Evolutionary conservation across 805 yeast species (phyloP), one percentile per base, ranked within the genome.

Genomic region (Pichia deserticola): DNA sequence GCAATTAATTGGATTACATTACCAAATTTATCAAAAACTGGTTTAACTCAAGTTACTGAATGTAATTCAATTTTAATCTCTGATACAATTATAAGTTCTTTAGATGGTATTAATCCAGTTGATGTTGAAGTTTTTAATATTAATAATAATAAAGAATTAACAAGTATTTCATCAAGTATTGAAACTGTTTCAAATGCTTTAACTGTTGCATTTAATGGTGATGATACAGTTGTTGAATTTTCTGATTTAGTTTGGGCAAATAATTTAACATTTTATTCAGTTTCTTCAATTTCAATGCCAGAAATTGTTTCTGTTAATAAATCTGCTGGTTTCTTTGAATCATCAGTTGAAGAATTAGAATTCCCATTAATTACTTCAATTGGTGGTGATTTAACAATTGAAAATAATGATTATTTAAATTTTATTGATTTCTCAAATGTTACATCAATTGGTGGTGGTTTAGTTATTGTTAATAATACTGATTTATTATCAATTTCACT

Each of bases 361-460:
- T 65, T 83, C 63, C 67, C 81, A 55, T 62, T 70, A 54, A 76
- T 93, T 65, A 66, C 73, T 50, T 53, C 71, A 36, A 76, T 92
- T 63, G 97, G 97, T 68, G 88, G 85, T 62, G 81, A 96, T 58
- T 78, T 93, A 62, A 71, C 90, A 57, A 71, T 93, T 63, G 73
- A 73, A 67, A 74, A 83, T 59, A 93, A 93, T 79, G 76, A 78
- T 54, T 78, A 85, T 49, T 80, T 93, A 69, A 77, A 79, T 61
- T 76, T 73, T 60, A 58, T 86, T 52, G 81, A 83, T 57, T 84
- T 89, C 77, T 74, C 86, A 47, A 68, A 76, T 66, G 80, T 93
- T 71, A 75, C 82, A 54, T 57, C 77, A 45, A 74, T 93, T 62
- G 95, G 92, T 68, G 98, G 99, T 79, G 99, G 97, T 71, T 86